A percentile compares a stretch with the other conserved stretches of the same genome.
These are phyloP conservation scores for Artomyces pyxidatus DNA, from an alignment of 768 basidiomycete species.

Conservation along the genomic window DNA sequence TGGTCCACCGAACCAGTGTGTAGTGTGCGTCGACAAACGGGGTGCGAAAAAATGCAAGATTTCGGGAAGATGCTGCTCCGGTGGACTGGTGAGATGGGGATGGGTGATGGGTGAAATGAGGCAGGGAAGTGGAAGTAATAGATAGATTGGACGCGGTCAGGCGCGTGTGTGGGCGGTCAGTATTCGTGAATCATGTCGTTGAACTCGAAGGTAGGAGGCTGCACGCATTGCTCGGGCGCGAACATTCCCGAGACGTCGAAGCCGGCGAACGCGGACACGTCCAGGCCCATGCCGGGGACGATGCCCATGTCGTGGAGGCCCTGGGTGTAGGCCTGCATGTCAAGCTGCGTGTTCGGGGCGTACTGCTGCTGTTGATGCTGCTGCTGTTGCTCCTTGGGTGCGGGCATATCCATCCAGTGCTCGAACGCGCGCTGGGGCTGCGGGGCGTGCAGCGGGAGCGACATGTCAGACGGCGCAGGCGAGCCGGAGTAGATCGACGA, in stretches of 20 bases:
- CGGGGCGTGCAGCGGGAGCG: slow-evolving; percentile 10
- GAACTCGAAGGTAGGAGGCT: slow-evolving; percentile 10
- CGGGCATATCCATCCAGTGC: neutral
- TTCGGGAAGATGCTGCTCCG: no score
- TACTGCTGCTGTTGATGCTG: neutral
- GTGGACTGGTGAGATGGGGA: no score
- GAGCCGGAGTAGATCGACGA: slow-evolving; percentile 16
- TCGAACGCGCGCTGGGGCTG: slow-evolving; percentile 13
- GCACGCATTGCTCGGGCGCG: neutral
- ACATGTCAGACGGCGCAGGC: slow-evolving; percentile 14
- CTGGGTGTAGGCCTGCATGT: slow-evolving; percentile 11
- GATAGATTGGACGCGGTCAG: no score
- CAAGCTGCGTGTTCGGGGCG: neutral
- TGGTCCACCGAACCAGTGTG: no score
- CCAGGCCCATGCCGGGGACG: slow-evolving; percentile 12
- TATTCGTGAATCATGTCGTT: slow-evolving; percentile 14
- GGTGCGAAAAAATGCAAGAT: no score
- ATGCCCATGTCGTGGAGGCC: slow-evolving; percentile 13
- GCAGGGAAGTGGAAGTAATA: no score
- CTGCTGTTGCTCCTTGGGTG: neutral
- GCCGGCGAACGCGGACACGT: slow-evolving; percentile 8
- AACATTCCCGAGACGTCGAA: neutral
- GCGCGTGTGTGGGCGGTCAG: neutral
- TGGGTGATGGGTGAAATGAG: no score
- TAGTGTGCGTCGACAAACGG: no score